Evolutionary conservation across 2,329 filamentous ascomycete species (phyloP), one percentile per base, ranked within the genome.

Genomic region (Colletotrichum cordylinicola): DNA sequence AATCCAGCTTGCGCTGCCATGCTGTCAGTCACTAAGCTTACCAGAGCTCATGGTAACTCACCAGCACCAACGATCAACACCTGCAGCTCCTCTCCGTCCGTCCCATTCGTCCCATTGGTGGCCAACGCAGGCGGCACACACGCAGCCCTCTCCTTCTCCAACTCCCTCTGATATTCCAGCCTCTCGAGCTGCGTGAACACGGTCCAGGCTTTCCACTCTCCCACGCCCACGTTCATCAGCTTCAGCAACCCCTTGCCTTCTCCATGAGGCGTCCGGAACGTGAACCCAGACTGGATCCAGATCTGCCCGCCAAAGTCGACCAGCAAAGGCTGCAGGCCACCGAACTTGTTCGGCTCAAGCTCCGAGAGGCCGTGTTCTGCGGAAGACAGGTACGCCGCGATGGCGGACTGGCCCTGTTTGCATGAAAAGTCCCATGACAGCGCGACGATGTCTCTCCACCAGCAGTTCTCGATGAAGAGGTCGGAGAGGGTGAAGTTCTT

Each of bases 51-150:
- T 33, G 33, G 37, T 7, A 9, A 39, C 37, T 58, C 77, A 84
- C 85, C 83, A 67, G 82, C 84, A 39, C 86, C 86, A 61, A 88
- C 79, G 37, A 88, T 82, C 52, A 88, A 71, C 2, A 86, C 84
- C 12, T 80, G 80, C 1, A 85, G 83, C 2, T 67, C 48, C 8
- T 68, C 69, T 6, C 39, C 5, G 6, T 52, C 64, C 18, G 82
- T 79, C 35, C 83, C 85, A 6, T 84, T 62, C 75, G 70, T 70
- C 15, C 78, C 79, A 43, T 79, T 75, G 0, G 78, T 71, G 0
- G 74, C 6, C 10, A 21, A 21, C 7, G 56, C 18, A 8, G 16
- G 21, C 43, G 66, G 55, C 29, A 66, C 29, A 2, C 35, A 52
- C 8, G 27, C 55, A 12, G 60, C 55, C 2, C 62, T 52, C 31